Conservation (phyloP, 2,329 filamentous ascomycete genomes). For the Botryotinia convoluta region DNA sequence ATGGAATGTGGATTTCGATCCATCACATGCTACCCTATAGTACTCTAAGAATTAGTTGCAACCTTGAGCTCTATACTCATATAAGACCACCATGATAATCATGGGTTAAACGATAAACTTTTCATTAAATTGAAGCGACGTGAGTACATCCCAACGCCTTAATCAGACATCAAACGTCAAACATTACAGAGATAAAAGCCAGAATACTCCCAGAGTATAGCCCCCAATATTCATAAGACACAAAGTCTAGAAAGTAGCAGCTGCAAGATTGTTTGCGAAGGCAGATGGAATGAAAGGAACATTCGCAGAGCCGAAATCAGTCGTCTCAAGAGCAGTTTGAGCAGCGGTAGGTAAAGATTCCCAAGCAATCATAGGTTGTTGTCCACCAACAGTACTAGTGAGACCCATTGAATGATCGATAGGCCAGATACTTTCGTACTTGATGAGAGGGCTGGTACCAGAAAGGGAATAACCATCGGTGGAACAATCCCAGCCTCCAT, state of each 20-base stretch:
- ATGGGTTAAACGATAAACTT: neutral
- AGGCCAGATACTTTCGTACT: slow-evolving; percentile 49
- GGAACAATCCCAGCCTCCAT: slow-evolving; percentile 48
- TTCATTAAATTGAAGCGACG: neutral
- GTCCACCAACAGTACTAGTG: slow-evolving; percentile 40
- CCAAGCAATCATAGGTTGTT: slow-evolving; percentile 46
- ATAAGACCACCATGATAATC: neutral
- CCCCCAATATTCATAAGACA: neutral
- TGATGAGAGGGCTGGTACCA: slow-evolving; percentile 46
- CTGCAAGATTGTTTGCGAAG: slow-evolving; percentile 44
- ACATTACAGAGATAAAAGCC: neutral
- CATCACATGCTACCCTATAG: neutral
- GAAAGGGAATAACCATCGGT: slow-evolving; percentile 43
- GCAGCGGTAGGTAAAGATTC: slow-evolving; percentile 42
- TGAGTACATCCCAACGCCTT: neutral
- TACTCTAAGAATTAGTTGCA: neutral
- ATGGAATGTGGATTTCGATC: neutral
- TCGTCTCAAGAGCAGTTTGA: slow-evolving; percentile 39
- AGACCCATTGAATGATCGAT: slow-evolving; percentile 44
- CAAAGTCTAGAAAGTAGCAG: slow-evolving; percentile 35
- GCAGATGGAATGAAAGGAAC: slow-evolving; percentile 42
- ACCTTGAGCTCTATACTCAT: neutral
- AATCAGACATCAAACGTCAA: neutral
- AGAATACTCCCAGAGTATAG: neutral
- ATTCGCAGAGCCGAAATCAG: slow-evolving; percentile 44